phyloP scores from a whole-genome alignment of 2,329 filamentous ascomycete genomes.

The Fusarium sp. region DNA sequence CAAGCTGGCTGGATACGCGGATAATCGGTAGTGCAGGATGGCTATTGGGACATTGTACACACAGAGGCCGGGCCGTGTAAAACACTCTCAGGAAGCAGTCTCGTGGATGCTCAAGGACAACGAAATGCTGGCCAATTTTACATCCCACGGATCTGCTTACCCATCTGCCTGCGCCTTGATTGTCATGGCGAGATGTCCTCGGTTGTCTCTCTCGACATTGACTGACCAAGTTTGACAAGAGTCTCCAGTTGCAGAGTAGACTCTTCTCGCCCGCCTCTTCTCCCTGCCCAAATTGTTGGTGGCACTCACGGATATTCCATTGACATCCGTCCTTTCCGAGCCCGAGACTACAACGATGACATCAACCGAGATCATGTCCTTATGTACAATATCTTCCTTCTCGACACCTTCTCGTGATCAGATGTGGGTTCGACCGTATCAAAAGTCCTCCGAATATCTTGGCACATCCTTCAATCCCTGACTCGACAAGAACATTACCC shows the following conservation, averaged over 20 bases:
- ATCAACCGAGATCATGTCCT: neutral
- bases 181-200: neutral
- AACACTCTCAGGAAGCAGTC: neutral
- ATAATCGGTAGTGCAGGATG: neutral
- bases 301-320: neutral
- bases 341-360: neutral
- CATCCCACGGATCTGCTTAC: neutral
- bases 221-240: neutral
- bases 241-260: neutral
- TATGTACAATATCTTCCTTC: neutral
- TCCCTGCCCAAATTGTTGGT: no score
- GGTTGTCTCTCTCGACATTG: neutral
- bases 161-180: neutral
- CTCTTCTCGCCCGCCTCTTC: neutral
- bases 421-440: neutral
- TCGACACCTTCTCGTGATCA: slow-evolving; percentile 11
- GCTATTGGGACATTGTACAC: neutral
- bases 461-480: neutral
- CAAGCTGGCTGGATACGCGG: neutral
- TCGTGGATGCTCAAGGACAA: neutral
- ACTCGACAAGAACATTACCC: neutral
- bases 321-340: slow-evolving; percentile 8
- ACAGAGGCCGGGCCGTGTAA: neutral
- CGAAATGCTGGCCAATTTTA: neutral
- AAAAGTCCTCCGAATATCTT: slow-evolving; percentile 8